Conservation (phyloP, 805 yeast genomes). For the Wickerhamomyces chaumierensis region DNA sequence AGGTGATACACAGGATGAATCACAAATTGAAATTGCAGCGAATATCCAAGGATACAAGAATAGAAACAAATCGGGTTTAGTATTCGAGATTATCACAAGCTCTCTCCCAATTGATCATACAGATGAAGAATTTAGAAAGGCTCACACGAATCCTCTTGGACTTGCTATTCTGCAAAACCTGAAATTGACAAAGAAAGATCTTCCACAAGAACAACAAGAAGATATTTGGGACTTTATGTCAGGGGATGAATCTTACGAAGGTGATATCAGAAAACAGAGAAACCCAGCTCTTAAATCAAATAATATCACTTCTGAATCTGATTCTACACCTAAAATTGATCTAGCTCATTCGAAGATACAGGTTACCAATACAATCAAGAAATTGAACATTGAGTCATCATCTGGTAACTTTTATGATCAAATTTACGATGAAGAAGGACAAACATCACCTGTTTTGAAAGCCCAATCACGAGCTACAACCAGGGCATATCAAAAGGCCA, state of each 20-base stretch:
- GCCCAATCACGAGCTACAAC: conserved; percentile 10
- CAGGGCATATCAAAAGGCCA: conserved; percentile 3
- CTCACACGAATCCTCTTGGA: too few relatives aligned
- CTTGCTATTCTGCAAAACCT: too few relatives aligned
- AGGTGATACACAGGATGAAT: too few relatives aligned
- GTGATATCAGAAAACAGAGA: too few relatives aligned
- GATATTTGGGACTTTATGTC: conserved; percentile 17
- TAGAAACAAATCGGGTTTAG: not conserved
- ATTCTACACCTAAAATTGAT: not conserved
- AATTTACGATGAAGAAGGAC: not conserved
- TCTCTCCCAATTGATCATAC: too few relatives aligned
- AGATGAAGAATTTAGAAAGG: too few relatives aligned
- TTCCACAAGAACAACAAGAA: too few relatives aligned
- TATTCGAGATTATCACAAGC: too few relatives aligned
- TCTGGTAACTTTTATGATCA: not conserved
- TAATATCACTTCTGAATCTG: too few relatives aligned
- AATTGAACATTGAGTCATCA: not conserved
- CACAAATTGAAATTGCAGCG: too few relatives aligned
- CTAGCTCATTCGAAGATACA: not conserved
- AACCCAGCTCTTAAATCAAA: not conserved
- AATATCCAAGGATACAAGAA: not conserved
- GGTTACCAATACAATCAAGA: not conserved
- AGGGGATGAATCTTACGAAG: too few relatives aligned
- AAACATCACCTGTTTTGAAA: conserved; percentile 7
- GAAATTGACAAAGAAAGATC: too few relatives aligned